A percentile compares a stretch with the other conserved stretches of the same genome.
phyloP scores from a whole-genome alignment of 805 yeast genomes.

The Scheffersomyces ergatensis region DNA sequence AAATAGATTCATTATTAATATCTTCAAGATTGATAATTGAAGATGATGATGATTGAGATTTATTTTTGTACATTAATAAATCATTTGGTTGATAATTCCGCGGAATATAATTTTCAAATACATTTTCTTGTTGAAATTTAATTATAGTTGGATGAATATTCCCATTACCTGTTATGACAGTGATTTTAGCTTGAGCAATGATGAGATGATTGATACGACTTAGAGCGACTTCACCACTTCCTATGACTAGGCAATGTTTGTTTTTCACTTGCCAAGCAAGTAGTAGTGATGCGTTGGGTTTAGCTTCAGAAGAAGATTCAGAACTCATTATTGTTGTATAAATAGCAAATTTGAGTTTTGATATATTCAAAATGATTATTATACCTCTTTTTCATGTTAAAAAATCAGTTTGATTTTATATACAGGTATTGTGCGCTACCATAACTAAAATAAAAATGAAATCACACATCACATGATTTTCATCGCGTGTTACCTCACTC shows the following conservation, averaged over 20 bases:
- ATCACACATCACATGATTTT: no score
- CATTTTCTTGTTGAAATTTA: constrained; percentile 29
- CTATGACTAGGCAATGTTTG: constrained; percentile 67
- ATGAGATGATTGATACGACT: constrained; percentile 66
- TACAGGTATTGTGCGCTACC: not conserved
- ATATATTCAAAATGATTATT: no score
- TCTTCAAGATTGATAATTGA: constrained; percentile 6
- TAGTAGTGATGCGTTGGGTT: constrained; percentile 53
- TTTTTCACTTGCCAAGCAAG: constrained; percentile 74
- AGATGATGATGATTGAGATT: not conserved
- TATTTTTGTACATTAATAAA: constrained; percentile 46
- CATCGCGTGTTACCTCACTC: no score
- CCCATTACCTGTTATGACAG: constrained; percentile 51
- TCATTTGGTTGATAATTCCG: constrained; percentile 49
- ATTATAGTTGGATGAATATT: constrained; percentile 27
- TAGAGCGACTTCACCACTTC: constrained; percentile 77
- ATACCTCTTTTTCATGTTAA: no score
- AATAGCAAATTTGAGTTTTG: no score
- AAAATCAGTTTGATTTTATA: no score
- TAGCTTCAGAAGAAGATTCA: constrained; percentile 1
- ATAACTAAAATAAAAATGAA: no score
- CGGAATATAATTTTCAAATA: constrained; percentile 38
- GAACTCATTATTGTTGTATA: no score
- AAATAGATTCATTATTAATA: constrained; percentile 12
- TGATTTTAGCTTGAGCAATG: constrained; percentile 67